Conservation (phyloP, 257 asterid species). For the Nicotiana paniculata region DNA sequence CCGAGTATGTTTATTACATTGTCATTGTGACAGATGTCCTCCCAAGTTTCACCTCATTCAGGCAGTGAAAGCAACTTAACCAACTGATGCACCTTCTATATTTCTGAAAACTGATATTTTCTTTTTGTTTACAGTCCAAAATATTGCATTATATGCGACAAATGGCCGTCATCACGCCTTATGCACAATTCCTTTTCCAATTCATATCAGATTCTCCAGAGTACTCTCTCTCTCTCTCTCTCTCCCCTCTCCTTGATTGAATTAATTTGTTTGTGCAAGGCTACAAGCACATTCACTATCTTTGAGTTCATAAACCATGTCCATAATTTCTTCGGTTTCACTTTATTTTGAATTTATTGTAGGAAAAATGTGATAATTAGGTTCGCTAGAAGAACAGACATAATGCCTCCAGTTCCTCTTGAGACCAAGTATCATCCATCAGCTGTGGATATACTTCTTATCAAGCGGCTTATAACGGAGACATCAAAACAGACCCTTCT, state of each 20-base stretch:
- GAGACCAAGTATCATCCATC: slow-evolving; percentile 96
- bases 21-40: neutral
- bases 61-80: neutral
- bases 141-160: slow-evolving; percentile 92
- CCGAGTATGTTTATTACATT: slow-evolving; percentile 48
- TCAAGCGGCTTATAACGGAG: slow-evolving; percentile 78
- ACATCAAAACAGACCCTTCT: slow-evolving; percentile 63
- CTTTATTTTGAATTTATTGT: slow-evolving; percentile 13
- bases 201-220: slow-evolving; percentile 77
- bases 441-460: slow-evolving; percentile 87
- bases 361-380: slow-evolving; percentile 65
- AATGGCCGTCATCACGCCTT: slow-evolving; percentile 95
- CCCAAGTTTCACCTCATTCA: neutral
- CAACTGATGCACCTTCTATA: neutral
- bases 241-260: neutral
- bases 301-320: neutral
- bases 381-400: slow-evolving; percentile 78
- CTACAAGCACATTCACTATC: slow-evolving; percentile 4
- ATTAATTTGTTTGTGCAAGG: neutral
- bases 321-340: neutral
- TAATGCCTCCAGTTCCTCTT: slow-evolving; percentile 89
- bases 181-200: slow-evolving; percentile 82
- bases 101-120: slow-evolving; percentile 5
- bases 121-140: slow-evolving; percentile 59
- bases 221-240: slow-evolving; percentile 38